A percentile compares a stretch with the other conserved stretches of the same genome.
Conservation (phyloP, 148 eudicot genomes). For the Vaccinium myrtillus region DNA sequence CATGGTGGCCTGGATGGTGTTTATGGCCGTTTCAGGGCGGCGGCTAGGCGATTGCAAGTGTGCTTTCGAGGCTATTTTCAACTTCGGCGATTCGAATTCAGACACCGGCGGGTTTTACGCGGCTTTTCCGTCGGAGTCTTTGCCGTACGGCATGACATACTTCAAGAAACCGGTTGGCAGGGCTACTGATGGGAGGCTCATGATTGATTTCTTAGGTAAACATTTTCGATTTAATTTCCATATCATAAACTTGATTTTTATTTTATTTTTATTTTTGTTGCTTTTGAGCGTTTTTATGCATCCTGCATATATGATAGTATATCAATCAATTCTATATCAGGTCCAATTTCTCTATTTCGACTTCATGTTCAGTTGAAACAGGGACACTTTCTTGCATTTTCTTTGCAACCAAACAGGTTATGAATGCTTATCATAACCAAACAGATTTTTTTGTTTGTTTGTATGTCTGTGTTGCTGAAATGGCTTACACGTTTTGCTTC, state of each 20-base stretch:
- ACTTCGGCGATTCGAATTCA: constrained; percentile 84
- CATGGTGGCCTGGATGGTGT: constrained; percentile 20
- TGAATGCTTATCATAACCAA: too few species aligned
- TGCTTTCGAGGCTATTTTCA: constrained; percentile 69
- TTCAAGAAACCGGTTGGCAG: constrained; percentile 72
- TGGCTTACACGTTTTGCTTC: not conserved
- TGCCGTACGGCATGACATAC: constrained; percentile 71
- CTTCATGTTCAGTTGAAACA: constrained; percentile 6
- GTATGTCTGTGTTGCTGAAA: not conserved
- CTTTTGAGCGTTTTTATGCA: not conserved
- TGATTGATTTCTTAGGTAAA: constrained; percentile 83
- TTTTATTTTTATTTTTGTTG: not conserved
- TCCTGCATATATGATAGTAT: not conserved
- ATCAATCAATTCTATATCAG: not conserved
- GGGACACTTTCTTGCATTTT: constrained; percentile 6
- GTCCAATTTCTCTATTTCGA: not conserved
- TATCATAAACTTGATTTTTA: not conserved
- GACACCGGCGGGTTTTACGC: constrained; percentile 86
- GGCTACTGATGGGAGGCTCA: constrained; percentile 75
- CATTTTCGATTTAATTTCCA: not conserved
- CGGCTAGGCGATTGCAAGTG: constrained; percentile 43
- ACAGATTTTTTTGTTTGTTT: too few species aligned
- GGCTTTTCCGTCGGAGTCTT: constrained; percentile 57
- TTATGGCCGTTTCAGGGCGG: constrained; percentile 16
- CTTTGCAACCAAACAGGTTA: not conserved